These are phyloP conservation scores for Penicillium thymicola DNA, from an alignment of 2,329 filamentous ascomycete species.

Conservation along the genomic window DNA sequence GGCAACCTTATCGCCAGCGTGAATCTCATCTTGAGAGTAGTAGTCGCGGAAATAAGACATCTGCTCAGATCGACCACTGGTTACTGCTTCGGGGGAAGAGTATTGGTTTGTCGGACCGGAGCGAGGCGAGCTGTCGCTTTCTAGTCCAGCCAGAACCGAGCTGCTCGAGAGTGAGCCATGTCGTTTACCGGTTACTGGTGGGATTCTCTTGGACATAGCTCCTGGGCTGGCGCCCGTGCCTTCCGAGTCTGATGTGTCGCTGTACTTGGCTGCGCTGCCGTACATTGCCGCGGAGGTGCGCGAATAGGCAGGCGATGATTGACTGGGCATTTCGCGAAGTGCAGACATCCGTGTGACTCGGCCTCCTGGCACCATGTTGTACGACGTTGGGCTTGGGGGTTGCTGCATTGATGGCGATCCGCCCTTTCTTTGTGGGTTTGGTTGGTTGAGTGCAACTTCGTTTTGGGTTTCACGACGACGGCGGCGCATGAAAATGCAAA, in stretches of 20 bases:
- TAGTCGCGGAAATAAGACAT: constrained; percentile 97
- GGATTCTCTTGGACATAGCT: constrained; percentile 56
- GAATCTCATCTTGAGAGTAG: constrained; percentile 95
- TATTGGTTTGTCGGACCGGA: constrained; percentile 65
- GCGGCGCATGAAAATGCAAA: constrained; percentile 57
- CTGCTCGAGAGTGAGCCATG: constrained; percentile 86
- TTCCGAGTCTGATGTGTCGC: constrained; percentile 60
- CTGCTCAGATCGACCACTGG: constrained; percentile 92
- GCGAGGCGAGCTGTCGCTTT: constrained; percentile 69
- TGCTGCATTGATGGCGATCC: constrained; percentile 44
- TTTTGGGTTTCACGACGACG: constrained; percentile 58
- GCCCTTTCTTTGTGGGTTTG: constrained; percentile 60
- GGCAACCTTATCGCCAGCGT: constrained; percentile 82
- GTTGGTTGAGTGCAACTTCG: constrained; percentile 83
- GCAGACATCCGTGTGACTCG: constrained; percentile 96
- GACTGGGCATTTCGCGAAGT: constrained; percentile 69
- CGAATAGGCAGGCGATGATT: constrained; percentile 58
- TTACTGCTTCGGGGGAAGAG: constrained; percentile 79
- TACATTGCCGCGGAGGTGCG: constrained; percentile 49
- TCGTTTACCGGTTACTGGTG: constrained; percentile 57
- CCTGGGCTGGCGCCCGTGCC: constrained; percentile 68
- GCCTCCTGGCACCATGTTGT: constrained; percentile 77
- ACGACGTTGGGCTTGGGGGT: constrained; percentile 48
- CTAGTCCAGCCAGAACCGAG: constrained; percentile 64
- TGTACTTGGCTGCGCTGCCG: constrained; percentile 48